Evolutionary conservation across 805 yeast genomes (phyloP).

Genomic region (Barnettozyma californica): DNA sequence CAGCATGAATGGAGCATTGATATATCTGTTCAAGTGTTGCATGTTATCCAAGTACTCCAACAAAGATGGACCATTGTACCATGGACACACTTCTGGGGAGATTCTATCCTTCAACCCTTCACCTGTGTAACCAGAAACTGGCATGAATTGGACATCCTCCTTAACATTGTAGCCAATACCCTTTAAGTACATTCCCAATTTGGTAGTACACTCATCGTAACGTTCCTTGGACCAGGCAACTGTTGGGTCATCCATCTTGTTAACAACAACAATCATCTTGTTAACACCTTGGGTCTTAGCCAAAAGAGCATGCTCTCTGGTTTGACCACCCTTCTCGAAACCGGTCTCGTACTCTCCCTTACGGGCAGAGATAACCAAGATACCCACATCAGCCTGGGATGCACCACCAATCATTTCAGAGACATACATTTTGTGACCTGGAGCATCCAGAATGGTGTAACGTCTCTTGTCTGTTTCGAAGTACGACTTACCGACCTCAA

Average conservation of each 20-base stretch:
- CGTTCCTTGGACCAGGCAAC: conserved; percentile 95
- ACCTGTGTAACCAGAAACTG: conserved; percentile 97
- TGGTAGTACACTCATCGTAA: conserved; percentile 89
- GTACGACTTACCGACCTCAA: conserved; percentile 96
- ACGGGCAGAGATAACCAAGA: conserved; percentile 94
- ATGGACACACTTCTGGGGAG: conserved; percentile 64
- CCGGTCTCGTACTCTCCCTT: conserved; percentile 99
- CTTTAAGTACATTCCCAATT: conserved; percentile 70
- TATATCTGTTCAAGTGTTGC: conserved; percentile 76
- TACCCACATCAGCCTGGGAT: conserved; percentile 98
- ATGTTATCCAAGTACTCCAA: conserved; percentile 84
- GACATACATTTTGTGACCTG: conserved; percentile 98
- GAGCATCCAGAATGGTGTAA: conserved; percentile 97
- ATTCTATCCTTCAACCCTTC: conserved; percentile 92
- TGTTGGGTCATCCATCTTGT: conserved; percentile 98
- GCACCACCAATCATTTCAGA: conserved; percentile 99
- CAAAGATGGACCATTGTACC: conserved; percentile 92
- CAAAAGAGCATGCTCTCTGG: conserved; percentile 94
- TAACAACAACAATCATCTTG: conserved; percentile 86
- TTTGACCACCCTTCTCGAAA: conserved; percentile 97
- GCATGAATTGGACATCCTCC: conserved; percentile 88
- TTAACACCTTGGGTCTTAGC: conserved; percentile 99
- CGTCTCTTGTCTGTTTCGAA: conserved; percentile 98
- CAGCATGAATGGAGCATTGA: conserved; percentile 95
- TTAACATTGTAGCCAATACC: conserved; percentile 84